Percentiles rank a stretch among this genome's conserved stretches.
Evolutionary conservation across 2,329 filamentous ascomycete genomes (phyloP).

Genomic region (Epichloe elymi): DNA sequence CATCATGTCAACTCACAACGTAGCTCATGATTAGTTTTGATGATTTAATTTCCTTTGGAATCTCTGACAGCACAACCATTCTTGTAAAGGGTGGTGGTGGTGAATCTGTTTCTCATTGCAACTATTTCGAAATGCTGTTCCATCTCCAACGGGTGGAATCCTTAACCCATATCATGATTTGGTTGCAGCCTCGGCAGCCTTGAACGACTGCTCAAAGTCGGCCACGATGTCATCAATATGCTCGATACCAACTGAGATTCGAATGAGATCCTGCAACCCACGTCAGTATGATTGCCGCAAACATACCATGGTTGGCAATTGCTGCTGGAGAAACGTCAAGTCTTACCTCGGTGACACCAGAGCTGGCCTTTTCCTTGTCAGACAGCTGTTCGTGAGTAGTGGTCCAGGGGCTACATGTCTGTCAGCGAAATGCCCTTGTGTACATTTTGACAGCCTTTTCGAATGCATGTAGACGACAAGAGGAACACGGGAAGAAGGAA

Average conservation of each 20-base stretch:
- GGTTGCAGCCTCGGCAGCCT: conserved; percentile 37
- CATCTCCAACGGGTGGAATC: not conserved
- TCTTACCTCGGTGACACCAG: conserved; percentile 64
- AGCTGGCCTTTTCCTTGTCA: conserved; percentile 65
- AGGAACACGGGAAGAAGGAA: not conserved
- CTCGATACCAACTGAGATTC: conserved; percentile 89
- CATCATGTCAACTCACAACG: too few species aligned
- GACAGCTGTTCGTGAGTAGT: conserved; percentile 89
- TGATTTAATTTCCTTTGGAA: too few species aligned
- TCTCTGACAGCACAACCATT: too few species aligned
- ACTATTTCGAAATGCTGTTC: not conserved
- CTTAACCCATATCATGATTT: not conserved
- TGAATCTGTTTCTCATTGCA: too few species aligned
- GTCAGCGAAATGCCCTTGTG: not conserved
- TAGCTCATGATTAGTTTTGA: too few species aligned
- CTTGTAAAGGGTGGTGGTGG: too few species aligned
- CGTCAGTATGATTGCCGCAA: not conserved
- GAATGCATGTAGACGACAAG: not conserved
- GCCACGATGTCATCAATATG: conserved; percentile 96
- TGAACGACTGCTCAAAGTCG: conserved; percentile 87
- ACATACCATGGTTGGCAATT: not conserved
- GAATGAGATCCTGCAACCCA: conserved; percentile 59
- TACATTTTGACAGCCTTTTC: not conserved
- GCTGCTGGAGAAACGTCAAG: not conserved
- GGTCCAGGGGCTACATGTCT: conserved; percentile 53